Evolutionary conservation across 225 moss, liverwort and hornwort genomes (phyloP).

Genomic region (Pseudisothecium myosuroides): DNA sequence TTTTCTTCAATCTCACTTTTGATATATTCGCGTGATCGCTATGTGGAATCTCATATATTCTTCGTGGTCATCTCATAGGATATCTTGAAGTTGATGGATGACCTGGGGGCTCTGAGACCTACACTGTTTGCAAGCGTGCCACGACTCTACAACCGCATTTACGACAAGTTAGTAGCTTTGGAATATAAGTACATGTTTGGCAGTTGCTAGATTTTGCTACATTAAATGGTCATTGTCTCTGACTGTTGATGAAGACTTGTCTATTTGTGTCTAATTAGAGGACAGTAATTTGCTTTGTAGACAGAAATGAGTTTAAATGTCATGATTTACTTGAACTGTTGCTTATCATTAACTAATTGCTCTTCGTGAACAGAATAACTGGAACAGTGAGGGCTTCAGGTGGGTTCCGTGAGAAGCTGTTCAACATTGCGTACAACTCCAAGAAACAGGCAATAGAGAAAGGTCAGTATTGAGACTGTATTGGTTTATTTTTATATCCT

Average conservation of each 20-base stretch:
- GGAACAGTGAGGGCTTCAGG: slow-evolving; percentile 68
- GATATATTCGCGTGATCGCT: neutral
- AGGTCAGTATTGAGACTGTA: neutral
- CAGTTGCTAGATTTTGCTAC: neutral
- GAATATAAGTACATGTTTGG: neutral
- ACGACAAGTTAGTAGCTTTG: slow-evolving; percentile 51
- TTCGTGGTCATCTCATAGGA: slow-evolving; percentile 22
- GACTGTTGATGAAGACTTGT: neutral
- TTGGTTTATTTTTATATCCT: neutral
- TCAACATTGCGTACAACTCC: slow-evolving; percentile 74
- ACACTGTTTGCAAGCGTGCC: slow-evolving; percentile 86
- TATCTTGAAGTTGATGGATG: slow-evolving; percentile 83
- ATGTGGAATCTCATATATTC: neutral
- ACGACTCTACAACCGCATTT: slow-evolving; percentile 86
- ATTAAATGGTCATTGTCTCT: neutral
- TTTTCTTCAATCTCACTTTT: neutral
- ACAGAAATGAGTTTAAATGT: neutral
- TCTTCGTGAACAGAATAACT: slow-evolving; percentile 32
- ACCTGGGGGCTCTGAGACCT: slow-evolving; percentile 58
- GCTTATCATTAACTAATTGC: neutral
- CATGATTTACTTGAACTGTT: neutral
- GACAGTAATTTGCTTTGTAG: neutral
- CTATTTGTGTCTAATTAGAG: neutral
- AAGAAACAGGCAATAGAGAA: slow-evolving; percentile 73
- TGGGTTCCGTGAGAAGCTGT: slow-evolving; percentile 75